Conservation (phyloP, 2,329 filamentous ascomycete species). For the Penicillium capsulatum region DNA sequence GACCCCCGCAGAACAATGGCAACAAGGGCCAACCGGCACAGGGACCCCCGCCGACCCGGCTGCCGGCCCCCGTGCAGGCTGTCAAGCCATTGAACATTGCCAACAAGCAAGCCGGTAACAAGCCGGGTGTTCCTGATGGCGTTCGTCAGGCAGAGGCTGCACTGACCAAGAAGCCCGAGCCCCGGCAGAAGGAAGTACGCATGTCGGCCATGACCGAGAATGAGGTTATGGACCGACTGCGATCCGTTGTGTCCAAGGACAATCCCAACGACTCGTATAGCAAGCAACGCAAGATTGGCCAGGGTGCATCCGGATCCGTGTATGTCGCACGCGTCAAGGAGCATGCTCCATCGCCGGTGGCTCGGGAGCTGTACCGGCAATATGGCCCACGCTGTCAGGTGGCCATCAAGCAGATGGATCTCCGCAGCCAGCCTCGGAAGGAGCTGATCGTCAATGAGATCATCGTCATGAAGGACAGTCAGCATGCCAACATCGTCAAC, state of each 20-base stretch:
- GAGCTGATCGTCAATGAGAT: conserved; percentile 99
- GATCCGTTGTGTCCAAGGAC: conserved; percentile 91
- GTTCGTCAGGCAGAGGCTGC: conserved; percentile 88
- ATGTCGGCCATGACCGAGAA: conserved; percentile 98
- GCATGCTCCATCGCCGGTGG: conserved; percentile 72
- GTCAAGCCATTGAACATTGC: conserved; percentile 78
- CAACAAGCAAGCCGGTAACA: conserved; percentile 54
- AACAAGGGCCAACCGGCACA: conserved; percentile 37
- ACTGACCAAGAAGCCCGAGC: conserved; percentile 71
- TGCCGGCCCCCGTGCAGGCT: conserved; percentile 51
- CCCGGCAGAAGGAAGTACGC: conserved; percentile 85
- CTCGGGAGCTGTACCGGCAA: conserved; percentile 70
- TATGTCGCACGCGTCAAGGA: conserved; percentile 97
- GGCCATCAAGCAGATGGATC: conserved; percentile 99
- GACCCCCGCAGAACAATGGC: conserved; percentile 45
- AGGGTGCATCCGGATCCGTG: conserved; percentile 94
- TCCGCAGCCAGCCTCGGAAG: conserved; percentile 93
- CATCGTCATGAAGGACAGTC: conserved; percentile 99
- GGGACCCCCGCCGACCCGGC: conserved; percentile 55
- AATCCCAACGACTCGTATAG: conserved; percentile 93
- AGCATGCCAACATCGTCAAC: conserved; percentile 98
- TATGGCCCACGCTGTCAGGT: conserved; percentile 83
- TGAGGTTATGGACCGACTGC: conserved; percentile 94
- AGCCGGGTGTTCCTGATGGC: conserved; percentile 54
- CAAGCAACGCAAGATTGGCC: conserved; percentile 99